phyloP scores from a whole-genome alignment of 805 yeast species.

The Kazachstania martiniae region DNA sequence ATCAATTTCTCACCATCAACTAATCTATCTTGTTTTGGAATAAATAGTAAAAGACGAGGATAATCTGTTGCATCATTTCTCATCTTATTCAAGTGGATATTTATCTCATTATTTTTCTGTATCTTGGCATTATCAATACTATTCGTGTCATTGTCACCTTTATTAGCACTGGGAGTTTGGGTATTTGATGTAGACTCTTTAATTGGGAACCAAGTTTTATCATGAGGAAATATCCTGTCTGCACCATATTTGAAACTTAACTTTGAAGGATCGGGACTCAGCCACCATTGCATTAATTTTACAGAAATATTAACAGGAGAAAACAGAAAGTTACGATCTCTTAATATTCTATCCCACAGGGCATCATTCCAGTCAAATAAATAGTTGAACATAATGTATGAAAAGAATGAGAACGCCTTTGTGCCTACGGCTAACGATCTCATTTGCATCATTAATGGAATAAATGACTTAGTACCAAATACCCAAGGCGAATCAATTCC shows the following conservation, averaged over 20 bases:
- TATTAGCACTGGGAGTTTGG: no score
- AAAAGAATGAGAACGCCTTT: conserved; percentile 47
- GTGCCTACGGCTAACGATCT: conserved; percentile 40
- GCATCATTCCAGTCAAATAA: conserved; percentile 79
- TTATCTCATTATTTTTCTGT: conserved; percentile 4
- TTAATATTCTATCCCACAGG: conserved; percentile 58
- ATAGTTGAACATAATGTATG: conserved; percentile 78
- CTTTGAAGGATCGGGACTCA: conserved; percentile 34
- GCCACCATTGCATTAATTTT: conserved; percentile 89
- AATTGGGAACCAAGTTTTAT: conserved; percentile 43
- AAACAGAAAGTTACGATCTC: conserved; percentile 70
- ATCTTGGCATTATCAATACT: no score
- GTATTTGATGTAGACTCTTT: no score
- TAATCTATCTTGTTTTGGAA: conserved; percentile 62
- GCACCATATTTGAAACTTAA: conserved; percentile 33
- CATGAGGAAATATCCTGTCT: conserved; percentile 39
- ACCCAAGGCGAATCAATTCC: conserved; percentile 38
- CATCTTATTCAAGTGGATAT: conserved; percentile 17
- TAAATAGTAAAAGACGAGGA: conserved; percentile 55
- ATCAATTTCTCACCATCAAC: conserved; percentile 69
- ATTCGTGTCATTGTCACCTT: no score
- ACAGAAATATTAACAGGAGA: conserved; percentile 79
- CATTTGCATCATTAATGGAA: conserved; percentile 60
- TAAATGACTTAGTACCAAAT: conserved; percentile 70
- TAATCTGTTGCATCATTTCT: conserved; percentile 31